These are phyloP conservation scores for Yamadazyma conglobata DNA, from an alignment of 1,139 yeast species.

Conservation along the genomic window DNA sequence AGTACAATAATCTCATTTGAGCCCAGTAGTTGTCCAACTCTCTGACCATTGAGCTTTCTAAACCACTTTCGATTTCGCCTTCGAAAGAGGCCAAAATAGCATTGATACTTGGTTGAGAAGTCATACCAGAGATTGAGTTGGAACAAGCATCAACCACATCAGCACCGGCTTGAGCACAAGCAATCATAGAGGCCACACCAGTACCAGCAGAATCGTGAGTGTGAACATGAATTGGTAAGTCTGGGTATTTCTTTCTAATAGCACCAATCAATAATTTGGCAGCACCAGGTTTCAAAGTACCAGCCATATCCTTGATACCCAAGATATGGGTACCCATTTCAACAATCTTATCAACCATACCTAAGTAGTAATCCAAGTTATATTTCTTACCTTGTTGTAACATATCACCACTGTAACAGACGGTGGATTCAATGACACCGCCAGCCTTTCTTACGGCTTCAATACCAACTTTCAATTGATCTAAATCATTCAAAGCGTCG, in stretches of 20 bases:
- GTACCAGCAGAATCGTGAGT: constrained; percentile 99
- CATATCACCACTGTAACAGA: constrained; percentile 99
- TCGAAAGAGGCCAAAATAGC: constrained; percentile 91
- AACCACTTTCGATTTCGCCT: constrained; percentile 77
- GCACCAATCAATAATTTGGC: constrained; percentile 77
- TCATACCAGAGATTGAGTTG: constrained; percentile 96
- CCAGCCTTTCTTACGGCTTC: constrained; percentile 98
- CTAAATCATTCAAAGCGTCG: constrained; percentile 95
- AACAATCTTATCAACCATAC: constrained; percentile 79
- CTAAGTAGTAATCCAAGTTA: constrained; percentile 84
- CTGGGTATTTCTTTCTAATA: constrained; percentile 83
- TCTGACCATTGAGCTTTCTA: constrained; percentile 64
- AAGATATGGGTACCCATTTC: constrained; percentile 93
- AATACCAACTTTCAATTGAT: constrained; percentile 94
- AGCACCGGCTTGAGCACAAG: constrained; percentile 93
- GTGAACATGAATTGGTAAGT: constrained; percentile 95
- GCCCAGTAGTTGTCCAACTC: constrained; percentile 96
- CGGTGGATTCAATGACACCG: constrained; percentile 97
- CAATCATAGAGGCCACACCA: constrained; percentile 95
- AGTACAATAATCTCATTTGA: constrained; percentile 93
- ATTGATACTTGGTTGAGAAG: constrained; percentile 95
- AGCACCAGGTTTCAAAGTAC: constrained; percentile 94
- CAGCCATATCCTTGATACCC: constrained; percentile 99
- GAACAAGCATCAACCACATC: constrained; percentile 98
- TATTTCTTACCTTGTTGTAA: constrained; percentile 91